Evolutionary conservation across 2,329 filamentous ascomycete genomes (phyloP).

Genomic region (Colletotrichum sp.): DNA sequence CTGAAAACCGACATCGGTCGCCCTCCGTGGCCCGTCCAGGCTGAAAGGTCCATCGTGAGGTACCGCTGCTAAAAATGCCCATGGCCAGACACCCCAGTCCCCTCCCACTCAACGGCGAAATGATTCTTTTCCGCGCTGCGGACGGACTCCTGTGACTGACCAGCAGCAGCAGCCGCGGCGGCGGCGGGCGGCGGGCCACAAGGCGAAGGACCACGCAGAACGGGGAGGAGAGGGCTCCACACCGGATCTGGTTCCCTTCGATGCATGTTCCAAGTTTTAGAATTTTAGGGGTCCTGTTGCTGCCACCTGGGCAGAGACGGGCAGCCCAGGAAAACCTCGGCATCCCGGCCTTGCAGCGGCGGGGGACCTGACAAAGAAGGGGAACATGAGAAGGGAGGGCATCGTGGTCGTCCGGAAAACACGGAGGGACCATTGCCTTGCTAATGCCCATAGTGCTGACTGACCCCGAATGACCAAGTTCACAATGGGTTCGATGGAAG

Average conservation of each 20-base stretch:
- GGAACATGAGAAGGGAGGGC: background rate
- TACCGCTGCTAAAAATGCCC: background rate
- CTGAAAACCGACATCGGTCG: conserved; percentile 17
- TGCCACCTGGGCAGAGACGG: background rate
- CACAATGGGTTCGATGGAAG: background rate
- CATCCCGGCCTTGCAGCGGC: background rate
- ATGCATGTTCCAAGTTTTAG: conserved; percentile 17
- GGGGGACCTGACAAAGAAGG: background rate
- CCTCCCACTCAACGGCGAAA: background rate
- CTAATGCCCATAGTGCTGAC: background rate
- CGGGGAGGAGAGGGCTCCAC: background rate
- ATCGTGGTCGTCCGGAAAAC: background rate
- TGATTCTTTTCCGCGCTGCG: background rate
- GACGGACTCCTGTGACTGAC: background rate
- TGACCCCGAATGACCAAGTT: background rate
- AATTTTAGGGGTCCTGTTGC: conserved; percentile 14
- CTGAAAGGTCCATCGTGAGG: background rate
- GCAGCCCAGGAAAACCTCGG: background rate
- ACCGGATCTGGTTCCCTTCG: conserved; percentile 1
- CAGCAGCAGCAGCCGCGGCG: background rate
- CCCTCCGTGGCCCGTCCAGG: background rate
- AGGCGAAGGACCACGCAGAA: background rate
- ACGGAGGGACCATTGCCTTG: background rate
- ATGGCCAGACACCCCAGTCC: background rate
- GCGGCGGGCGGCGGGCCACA: background rate